Base-by-base conservation (phyloP, 371 early-diverging fungal species). In the Apophysomyces elegans region DNA sequence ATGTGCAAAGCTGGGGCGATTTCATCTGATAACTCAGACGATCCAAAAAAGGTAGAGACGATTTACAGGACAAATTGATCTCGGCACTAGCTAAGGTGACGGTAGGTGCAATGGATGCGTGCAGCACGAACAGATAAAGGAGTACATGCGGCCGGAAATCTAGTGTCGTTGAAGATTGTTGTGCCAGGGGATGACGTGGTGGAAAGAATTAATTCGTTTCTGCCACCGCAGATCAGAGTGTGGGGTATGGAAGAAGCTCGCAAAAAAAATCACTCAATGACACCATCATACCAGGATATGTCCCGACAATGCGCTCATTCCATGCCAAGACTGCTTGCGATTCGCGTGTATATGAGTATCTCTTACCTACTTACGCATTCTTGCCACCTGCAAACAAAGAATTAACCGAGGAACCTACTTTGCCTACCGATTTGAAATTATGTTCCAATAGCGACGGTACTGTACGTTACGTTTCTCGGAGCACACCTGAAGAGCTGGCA, bases 81-180 rank as follows among this genome's bases (percentile, higher is more conserved):
- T 26, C 11, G 18, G 39, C 41, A 38, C 59, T 57, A 38, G 32
- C 32, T 26, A 36, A 7, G 8, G 39, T 59, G n/a, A 6, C 43
- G 26, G 6, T 47, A 95, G 90, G 84, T 90, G 37, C 82, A 85
- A 36, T 89, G 95, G 77, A 84, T 86, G 86, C 81, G 99, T 61
- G 91, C 96, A 11, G 99, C 98, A n/a, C 88, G 99, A 35, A 99
- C 99, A 0, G 99, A 99, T 77, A 99, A 99, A 80, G 99, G 99
- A 18, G 99, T 99, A 1, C 99, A 99, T 76, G 99, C 99, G 7
- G 96, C 96, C 21, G 96, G 99, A 18, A 95, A 98, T 64, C 88
- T 99, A 0, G 85, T 97, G n/a, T 91, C 95, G 2, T 68, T 94
- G 41, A 99, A 99, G 80, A 87, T 97, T 89, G 87, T 91, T 44